Base-by-base conservation (phyloP, 805 yeast genomes). In the Yarrowia sp. region DNA sequence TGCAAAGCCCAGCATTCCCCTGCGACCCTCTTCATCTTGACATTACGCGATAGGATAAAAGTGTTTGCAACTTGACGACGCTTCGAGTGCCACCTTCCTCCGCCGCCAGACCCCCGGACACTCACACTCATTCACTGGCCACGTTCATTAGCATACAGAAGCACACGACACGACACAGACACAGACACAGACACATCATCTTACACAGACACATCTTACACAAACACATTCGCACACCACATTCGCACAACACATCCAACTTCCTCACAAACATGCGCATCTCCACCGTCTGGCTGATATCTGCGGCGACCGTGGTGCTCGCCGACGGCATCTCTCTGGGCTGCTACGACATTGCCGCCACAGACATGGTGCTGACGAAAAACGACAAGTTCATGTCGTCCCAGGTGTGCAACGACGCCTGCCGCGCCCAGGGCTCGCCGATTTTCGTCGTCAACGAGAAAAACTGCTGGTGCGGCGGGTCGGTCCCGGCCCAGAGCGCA, bases 381-480 rank as follows among this genome's bases (percentile, higher is more conserved):
- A 3, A 1, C 0, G 19, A 15, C 42, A 12, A 11, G 8, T 59
- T 32, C 52, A 59, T 59, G 65, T 59, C 65, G 32, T 43, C 65
- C 52, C 45, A 59, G 40, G 9, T 42, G 42, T 59, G 65, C 42
- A 59, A 59, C 52, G 35, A 43, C 22, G 52, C 11, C 19, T 59
- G 65, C 52, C 10, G 42, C 35, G 3, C 3, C 35, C 41, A 16
- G 65, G 65, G 65, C 52, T 32, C 45, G 52, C 52, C 65, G 43
- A 22, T 59, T 14, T 63, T 63, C 26, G 16, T 49, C 32, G 15
- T 48, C 42, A 77, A 82, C 64, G 91, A 92, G 9, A 73, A 80
- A 35, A 76, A 77, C 19, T 90, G 97, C 77, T 89, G 84, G 74
- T 90, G 97, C 77, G 94, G 94, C 36, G 79, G 83, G 73, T 70